These are phyloP conservation scores for Cytospora mali DNA, from an alignment of 2,329 filamentous ascomycete species.

Conservation along the genomic window DNA sequence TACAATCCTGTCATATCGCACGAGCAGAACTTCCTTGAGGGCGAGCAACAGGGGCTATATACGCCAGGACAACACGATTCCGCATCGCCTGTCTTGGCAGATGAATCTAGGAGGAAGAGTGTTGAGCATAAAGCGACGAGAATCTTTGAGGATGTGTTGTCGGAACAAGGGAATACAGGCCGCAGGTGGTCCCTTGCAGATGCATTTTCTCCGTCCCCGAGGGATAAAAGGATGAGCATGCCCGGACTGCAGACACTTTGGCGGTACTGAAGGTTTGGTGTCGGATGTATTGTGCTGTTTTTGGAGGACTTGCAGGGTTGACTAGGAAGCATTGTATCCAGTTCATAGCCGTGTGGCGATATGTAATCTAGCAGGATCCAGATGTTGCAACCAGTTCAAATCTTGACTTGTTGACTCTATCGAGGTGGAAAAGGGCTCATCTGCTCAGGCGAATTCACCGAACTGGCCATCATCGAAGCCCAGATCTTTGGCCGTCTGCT, in stretches of 20 bases:
- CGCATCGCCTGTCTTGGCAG: background rate
- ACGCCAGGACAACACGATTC: background rate
- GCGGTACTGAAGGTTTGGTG: constrained; percentile 28
- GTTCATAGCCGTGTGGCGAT: background rate
- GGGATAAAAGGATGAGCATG: constrained; percentile 39
- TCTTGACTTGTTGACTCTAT: constrained; percentile 14
- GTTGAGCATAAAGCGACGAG: background rate
- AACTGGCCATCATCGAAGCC: constrained; percentile 89
- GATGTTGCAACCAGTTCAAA: background rate
- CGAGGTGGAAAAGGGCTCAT: background rate
- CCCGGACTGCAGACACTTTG: constrained; percentile 37
- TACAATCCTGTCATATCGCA: background rate
- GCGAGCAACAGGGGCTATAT: constrained; percentile 3
- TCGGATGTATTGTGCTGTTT: constrained; percentile 16
- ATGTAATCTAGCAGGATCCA: background rate
- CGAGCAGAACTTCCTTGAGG: background rate
- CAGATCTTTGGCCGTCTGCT: constrained; percentile 63
- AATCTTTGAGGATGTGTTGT: background rate
- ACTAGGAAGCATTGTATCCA: background rate
- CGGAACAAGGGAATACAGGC: constrained; percentile 6
- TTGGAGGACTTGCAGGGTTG: background rate
- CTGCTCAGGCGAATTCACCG: constrained; percentile 70
- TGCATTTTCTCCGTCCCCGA: constrained; percentile 17
- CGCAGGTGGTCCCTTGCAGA: constrained; percentile 28
- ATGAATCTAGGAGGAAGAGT: constrained; percentile 3